These are phyloP conservation scores for Ceratocystis eucalypticola DNA, from an alignment of 2,329 filamentous ascomycete genomes.

Conservation along the genomic window DNA sequence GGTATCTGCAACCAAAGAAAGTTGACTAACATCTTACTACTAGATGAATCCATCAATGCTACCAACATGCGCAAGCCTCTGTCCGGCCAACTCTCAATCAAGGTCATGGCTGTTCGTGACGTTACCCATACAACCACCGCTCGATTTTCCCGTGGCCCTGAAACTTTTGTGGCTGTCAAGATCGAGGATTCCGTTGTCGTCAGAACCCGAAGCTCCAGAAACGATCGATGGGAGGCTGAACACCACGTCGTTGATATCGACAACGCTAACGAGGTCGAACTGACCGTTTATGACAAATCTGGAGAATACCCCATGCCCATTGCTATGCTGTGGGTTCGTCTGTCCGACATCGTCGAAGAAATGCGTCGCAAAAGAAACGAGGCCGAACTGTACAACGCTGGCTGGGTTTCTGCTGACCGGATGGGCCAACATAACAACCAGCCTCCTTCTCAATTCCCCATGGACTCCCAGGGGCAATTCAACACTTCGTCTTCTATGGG, in stretches of 20 bases:
- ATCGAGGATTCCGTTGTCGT: slow-evolving; percentile 89
- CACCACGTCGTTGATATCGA: slow-evolving; percentile 86
- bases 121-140: slow-evolving; percentile 83
- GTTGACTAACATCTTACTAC: slow-evolving; percentile 19
- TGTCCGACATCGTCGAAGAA: slow-evolving; percentile 94
- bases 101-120: slow-evolving; percentile 78
- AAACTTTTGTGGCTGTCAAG: slow-evolving; percentile 92
- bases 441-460: slow-evolving; percentile 44
- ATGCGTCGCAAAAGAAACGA: slow-evolving; percentile 96
- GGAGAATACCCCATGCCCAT: slow-evolving; percentile 84
- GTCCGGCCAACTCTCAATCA: slow-evolving; percentile 75
- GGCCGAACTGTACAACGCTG: slow-evolving; percentile 82
- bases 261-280: slow-evolving; percentile 95
- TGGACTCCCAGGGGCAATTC: slow-evolving; percentile 34
- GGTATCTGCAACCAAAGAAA: no score
- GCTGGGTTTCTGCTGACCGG: slow-evolving; percentile 94
- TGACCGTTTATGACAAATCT: slow-evolving; percentile 94
- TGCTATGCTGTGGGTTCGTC: slow-evolving; percentile 87
- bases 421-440: slow-evolving; percentile 50
- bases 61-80: slow-evolving; percentile 94
- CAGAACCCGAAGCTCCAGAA: slow-evolving; percentile 71
- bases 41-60: slow-evolving; percentile 92
- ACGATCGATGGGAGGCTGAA: slow-evolving; percentile 84
- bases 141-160: slow-evolving; percentile 75
- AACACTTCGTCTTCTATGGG: slow-evolving; percentile 20